Evolutionary conservation across 2,329 filamentous ascomycete genomes (phyloP), one percentile per base, ranked within the genome.

Genomic region (Phyllosticta capitalensis): DNA sequence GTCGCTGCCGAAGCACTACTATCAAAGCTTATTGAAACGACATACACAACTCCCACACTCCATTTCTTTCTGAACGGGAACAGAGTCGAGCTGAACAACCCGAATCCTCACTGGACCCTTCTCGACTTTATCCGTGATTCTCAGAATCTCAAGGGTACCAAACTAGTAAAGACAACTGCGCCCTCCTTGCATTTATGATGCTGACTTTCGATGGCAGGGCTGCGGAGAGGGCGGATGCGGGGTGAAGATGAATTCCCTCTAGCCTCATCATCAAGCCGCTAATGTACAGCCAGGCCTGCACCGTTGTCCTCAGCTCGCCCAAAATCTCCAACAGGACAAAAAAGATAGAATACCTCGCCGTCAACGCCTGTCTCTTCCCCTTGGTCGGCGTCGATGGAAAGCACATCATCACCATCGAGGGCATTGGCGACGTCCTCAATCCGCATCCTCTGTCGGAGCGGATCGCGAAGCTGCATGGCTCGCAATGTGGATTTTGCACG

Each of bases 191-290:
- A n/a, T n/a, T n/a, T n/a, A n/a, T n/a, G n/a, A n/a, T n/a, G n/a
- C n/a, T n/a, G n/a, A n/a, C n/a, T n/a, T n/a, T n/a, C n/a, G n/a
- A n/a, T n/a, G n/a, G 73, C 81, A 97, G 73, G 94, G 92, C 53
- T 97, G 92, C 75, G 90, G 90, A 62, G 94, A 97, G 76, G 92
- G 92, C 64, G 92, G 92, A 6, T 97, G 92, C 69, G 92, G 92
- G 66, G n/a, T n/a, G n/a, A n/a, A n/a, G n/a, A n/a, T n/a, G n/a
- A n/a, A n/a, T n/a, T n/a, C n/a, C n/a, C n/a, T n/a, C n/a, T n/a
- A n/a, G n/a, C n/a, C n/a, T n/a, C n/a, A n/a, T n/a, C n/a, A n/a
- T n/a, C n/a, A n/a, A n/a, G n/a, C n/a, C n/a, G n/a, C n/a, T n/a
- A n/a, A n/a, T n/a, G n/a, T n/a, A n/a, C n/a, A n/a, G n/a, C n/a